Conservation (phyloP, 1,139 yeast species). For the Arxiozyma slooffiae region DNA sequence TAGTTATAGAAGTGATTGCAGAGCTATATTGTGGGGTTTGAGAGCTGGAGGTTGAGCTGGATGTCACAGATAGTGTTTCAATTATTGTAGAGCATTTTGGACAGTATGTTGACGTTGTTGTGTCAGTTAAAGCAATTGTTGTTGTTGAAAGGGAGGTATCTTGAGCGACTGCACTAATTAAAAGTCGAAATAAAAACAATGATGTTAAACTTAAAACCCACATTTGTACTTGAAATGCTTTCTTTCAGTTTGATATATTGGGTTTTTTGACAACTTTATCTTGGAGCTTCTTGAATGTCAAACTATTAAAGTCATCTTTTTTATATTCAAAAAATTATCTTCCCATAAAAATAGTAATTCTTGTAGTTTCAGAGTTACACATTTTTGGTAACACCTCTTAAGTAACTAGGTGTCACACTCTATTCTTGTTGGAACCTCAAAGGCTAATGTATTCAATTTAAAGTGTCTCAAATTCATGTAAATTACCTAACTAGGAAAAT, state of each 20-base stretch:
- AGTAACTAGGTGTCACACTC: not conserved
- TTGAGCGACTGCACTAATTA: not conserved
- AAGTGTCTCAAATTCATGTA: constrained; percentile 1
- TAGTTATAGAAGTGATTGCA: not conserved
- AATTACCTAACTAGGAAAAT: constrained; percentile 7
- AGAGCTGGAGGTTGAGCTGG: not conserved
- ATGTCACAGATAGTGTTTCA: constrained; percentile 1
- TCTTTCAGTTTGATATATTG: not conserved
- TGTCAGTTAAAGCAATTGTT: constrained; percentile 2
- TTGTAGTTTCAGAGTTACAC: not conserved
- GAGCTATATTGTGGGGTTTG: not conserved
- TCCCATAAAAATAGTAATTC: not conserved
- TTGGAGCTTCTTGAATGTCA: not conserved
- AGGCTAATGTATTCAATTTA: not conserved
- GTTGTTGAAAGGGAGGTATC: not conserved
- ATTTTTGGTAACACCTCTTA: not conserved
- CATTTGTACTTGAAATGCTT: not conserved
- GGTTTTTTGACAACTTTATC: not conserved
- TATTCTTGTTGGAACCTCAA: constrained; percentile 2
- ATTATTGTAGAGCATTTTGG: constrained; percentile 1
- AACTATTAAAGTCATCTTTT: not conserved
- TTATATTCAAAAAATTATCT: not conserved
- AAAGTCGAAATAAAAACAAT: not conserved
- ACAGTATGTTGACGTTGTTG: constrained; percentile 1
- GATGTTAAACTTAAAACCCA: not conserved